Base-by-base conservation (phyloP, 2,329 filamentous ascomycete species). In the Sordariomycetes sp. region DNA sequence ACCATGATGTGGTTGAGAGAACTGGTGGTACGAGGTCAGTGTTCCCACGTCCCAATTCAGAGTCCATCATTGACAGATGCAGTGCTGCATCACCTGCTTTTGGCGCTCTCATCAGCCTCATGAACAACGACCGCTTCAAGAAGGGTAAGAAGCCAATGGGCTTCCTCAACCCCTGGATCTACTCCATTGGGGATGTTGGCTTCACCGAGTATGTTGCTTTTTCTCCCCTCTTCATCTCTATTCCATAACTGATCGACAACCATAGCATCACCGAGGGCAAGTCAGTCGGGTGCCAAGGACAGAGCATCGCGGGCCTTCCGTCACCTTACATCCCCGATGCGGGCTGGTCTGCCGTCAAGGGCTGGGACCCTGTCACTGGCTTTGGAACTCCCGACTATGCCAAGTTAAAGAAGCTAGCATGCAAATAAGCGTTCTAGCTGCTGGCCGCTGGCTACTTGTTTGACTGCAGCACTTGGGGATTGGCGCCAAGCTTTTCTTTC, bases 141-240 rank as follows among this genome's bases (percentile, higher is more conserved):
- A 57, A 59, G n/a, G 71, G 72, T 2, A 66, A 67, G 47, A 50
- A 66, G 6, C 47, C 59, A 0, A 54, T 80, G 45, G 75, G 75
- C 2, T 79, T 77, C 46, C 51, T 80, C 18, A 79, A 79, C 49
- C 74, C 75, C 2, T 75, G 70, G 68, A 54, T 80, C 12, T 79
- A 79, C 43, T 46, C 49, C 8, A 38, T 46, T 17, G 55, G 51
- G 2, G 31, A 41, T 5, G 21, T 34, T 8, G 58, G 40, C 4
- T 57, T 63, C 15, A 58, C 50, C 5, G 59, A 63, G 48, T 59
- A 50, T 26, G 54, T 46, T 6, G 21, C 15, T 5, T 23, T 3
- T n/a, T 25, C 19, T 17, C 14, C 15, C 4, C 11, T 23, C 2
- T 10, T 17, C 4, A 15, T 8, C 24, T 12, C 8, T 32, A 38